A percentile compares a stretch with the other conserved stretches of the same genome.
Evolutionary conservation across 2,329 filamentous ascomycete genomes (phyloP).

Genomic region (Podosphaera fusca): DNA sequence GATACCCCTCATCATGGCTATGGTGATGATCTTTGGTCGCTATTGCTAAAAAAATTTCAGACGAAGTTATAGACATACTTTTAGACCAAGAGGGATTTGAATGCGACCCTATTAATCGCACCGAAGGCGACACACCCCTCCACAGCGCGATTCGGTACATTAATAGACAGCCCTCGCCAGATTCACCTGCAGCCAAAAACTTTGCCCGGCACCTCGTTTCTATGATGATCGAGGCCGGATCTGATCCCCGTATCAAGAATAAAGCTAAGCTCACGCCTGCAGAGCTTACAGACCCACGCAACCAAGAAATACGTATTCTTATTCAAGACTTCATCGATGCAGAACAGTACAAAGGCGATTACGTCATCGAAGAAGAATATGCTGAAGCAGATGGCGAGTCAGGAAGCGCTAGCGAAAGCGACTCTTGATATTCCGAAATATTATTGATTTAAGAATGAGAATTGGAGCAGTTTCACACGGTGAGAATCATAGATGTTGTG

Average conservation of each 20-base stretch:
- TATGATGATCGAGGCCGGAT: constrained; percentile 66
- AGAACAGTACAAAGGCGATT: constrained; percentile 30
- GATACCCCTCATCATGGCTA: not conserved
- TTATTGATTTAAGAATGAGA: too few relatives aligned
- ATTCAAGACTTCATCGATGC: constrained; percentile 52
- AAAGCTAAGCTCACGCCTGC: constrained; percentile 48
- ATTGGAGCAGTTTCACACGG: too few relatives aligned
- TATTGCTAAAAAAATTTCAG: constrained; percentile 18
- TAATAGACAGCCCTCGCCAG: constrained; percentile 29
- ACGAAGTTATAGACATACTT: constrained; percentile 60
- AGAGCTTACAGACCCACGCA: constrained; percentile 52
- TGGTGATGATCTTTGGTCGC: not conserved
- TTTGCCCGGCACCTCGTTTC: constrained; percentile 45
- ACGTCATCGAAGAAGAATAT: constrained; percentile 9
- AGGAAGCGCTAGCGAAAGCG: constrained; percentile 37
- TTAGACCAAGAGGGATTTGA: constrained; percentile 69
- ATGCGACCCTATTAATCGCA: constrained; percentile 52
- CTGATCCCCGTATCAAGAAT: constrained; percentile 39
- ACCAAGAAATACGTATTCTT: constrained; percentile 34
- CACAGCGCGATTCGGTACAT: constrained; percentile 59
- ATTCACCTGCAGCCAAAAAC: constrained; percentile 30
- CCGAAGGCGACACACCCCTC: constrained; percentile 55
- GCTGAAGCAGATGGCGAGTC: constrained; percentile 24
- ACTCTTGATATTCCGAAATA: constrained; percentile 11
- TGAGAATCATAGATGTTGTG: too few relatives aligned